A percentile compares a stretch with the other conserved stretches of the same genome.
Evolutionary conservation across 2,329 filamentous ascomycete genomes (phyloP).

Genomic region (Diaporthe sp.): DNA sequence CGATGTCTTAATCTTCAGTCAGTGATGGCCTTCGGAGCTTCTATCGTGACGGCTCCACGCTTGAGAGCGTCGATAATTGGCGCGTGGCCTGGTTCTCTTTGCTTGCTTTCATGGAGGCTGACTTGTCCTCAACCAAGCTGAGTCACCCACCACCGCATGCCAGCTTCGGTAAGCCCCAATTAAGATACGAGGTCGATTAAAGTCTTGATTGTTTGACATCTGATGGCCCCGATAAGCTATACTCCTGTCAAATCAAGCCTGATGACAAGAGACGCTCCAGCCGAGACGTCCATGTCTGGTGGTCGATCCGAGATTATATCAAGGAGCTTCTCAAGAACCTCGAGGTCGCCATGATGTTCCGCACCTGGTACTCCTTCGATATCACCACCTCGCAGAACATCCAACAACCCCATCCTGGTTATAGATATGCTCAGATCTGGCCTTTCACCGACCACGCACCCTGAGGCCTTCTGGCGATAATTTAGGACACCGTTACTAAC

Average conservation of each 20-base stretch:
- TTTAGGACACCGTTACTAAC: slow-evolving; percentile 34
- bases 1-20: not conserved
- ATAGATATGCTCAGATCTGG: slow-evolving; percentile 4
- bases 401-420: not conserved
- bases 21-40: not conserved
- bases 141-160: too few relatives aligned
- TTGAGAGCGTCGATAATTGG: not conserved
- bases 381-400: slow-evolving; percentile 21
- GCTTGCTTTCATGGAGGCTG: not conserved
- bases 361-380: slow-evolving; percentile 12
- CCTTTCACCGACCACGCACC: not conserved
- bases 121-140: not conserved
- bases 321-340: not conserved
- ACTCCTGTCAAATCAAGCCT: not conserved
- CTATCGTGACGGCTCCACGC: not conserved
- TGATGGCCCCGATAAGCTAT: not conserved
- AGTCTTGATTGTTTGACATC: not conserved
- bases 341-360: not conserved
- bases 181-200: not conserved
- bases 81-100: not conserved
- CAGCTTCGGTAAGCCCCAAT: too few relatives aligned
- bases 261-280: not conserved
- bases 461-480: not conserved
- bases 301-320: not conserved
- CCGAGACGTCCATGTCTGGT: not conserved